phyloP scores from a whole-genome alignment of 108 stramenopile genomes.

The Licmophora abbreviata region DNA sequence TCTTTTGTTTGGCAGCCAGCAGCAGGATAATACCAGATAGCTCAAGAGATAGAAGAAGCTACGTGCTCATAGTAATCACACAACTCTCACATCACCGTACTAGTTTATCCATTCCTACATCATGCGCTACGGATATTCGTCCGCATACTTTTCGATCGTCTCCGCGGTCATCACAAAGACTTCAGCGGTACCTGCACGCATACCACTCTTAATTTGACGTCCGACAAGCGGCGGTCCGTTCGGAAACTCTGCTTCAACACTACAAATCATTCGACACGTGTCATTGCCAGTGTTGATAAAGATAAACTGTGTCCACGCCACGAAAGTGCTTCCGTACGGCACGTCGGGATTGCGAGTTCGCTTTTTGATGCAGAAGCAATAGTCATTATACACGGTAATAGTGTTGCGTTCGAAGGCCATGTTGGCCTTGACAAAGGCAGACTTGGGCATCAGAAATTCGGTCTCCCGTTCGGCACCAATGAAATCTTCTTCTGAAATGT shows the following conservation, averaged over 20 bases:
- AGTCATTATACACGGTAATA: conserved; percentile 58
- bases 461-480: conserved; percentile 40
- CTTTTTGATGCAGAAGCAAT: conserved; percentile 63
- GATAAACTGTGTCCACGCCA: conserved; percentile 67
- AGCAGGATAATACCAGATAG: no score
- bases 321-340: conserved; percentile 63
- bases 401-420: conserved; percentile 51
- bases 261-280: conserved; percentile 54
- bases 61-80: no score
- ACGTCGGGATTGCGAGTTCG: conserved; percentile 70
- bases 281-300: conserved; percentile 63
- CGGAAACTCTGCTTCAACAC: conserved; percentile 75
- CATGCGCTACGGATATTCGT: conserved; percentile 53
- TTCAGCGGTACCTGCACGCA: conserved; percentile 64
- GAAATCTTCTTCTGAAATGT: conserved; percentile 31
- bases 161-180: conserved; percentile 60
- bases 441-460: conserved; percentile 71
- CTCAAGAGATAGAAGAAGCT: no score
- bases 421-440: conserved; percentile 71
- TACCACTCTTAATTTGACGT: conserved; percentile 73
- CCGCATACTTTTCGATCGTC: conserved; percentile 61
- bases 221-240: conserved; percentile 70
- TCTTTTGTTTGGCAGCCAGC: no score
- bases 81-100: no score
- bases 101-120: no score